phyloP scores from a whole-genome alignment of 805 yeast genomes.

The Barnettozyma botsteinii region DNA sequence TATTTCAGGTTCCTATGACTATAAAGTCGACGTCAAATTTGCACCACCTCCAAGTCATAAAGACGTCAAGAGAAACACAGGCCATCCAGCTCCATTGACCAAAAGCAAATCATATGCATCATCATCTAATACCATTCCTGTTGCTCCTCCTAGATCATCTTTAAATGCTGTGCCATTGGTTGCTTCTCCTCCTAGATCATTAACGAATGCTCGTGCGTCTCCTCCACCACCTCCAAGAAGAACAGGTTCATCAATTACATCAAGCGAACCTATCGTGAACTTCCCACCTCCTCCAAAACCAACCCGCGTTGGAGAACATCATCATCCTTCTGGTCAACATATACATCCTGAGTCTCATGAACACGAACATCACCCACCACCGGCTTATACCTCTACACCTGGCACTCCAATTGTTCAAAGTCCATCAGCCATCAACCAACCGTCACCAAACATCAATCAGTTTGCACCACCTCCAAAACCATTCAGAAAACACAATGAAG shows the following conservation, averaged over 20 bases:
- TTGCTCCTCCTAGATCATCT: neutral
- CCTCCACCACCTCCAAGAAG: constrained; percentile 8
- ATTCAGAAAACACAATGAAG: constrained; percentile 5
- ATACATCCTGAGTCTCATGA: too few relatives aligned
- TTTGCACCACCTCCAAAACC: constrained; percentile 24
- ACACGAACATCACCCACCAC: too few relatives aligned
- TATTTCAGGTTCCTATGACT: constrained; percentile 31
- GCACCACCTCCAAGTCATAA: constrained; percentile 32
- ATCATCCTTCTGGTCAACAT: too few relatives aligned
- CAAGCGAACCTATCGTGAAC: constrained; percentile 2
- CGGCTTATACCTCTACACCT: neutral
- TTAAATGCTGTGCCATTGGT: neutral
- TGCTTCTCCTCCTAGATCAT: constrained; percentile 3
- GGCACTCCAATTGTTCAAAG: neutral
- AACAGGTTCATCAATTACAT: neutral
- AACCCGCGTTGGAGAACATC: neutral
- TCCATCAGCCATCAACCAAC: neutral
- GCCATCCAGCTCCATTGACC: neutral
- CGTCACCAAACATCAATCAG: constrained; percentile 2
- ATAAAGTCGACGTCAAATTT: constrained; percentile 28
- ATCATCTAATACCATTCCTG: neutral
- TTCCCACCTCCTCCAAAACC: constrained; percentile 23
- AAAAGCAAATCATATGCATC: neutral
- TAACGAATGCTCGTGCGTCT: neutral
- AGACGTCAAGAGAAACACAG: constrained; percentile 1